Evolutionary conservation across 768 basidiomycete species (phyloP), one percentile per base, ranked within the genome.

Genomic region (Pleurotus cornucopiae): DNA sequence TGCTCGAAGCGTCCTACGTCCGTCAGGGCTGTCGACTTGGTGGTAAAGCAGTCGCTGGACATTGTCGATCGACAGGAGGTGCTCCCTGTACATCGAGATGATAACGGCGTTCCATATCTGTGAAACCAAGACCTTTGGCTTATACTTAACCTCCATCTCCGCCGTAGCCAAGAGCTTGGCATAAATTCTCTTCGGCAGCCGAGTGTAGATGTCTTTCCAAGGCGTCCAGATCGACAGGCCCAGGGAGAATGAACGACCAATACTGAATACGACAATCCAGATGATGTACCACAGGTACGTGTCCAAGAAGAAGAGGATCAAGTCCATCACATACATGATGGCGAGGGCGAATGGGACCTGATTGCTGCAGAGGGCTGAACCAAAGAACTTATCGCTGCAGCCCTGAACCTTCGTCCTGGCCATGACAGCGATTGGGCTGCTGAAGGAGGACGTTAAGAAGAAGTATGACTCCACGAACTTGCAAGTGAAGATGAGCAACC

Each of bases 231-330:
- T 97, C 20, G 92, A 95, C 60, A 99, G 78, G 9, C 97, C 97
- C 23, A 99, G 80, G 2, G 86, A 77, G 69, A 99, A 99, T 16
- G 92, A 93, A 16, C 95, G 83, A 6, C 83, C 87, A 47, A 96
- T 88, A 66, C 88, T 91, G 79, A 95, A 94, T 63, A 96, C 88
- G 60, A 96, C 94, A 64, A 94, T 84, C 96, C 96, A 98, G 69
- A 98, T 94, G 76, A 98, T 93, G 76, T 97, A 99, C 97, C 97
- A 99, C 45, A 99, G 76, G 79, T 98, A 99, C 46, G 97, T 99
- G 79, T 99, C 97, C 74, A 99, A 76, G 85, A 99, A 99, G 86
- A 98, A 99, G 63, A 99, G 78, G 56, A 92, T 79, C 61, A 99
- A 74, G 68, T 99, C 97, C 97, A 99, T 98, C 72, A 97, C 70